phyloP scores from a whole-genome alignment of 345 rosid species.

The Eutrema japonicum region DNA sequence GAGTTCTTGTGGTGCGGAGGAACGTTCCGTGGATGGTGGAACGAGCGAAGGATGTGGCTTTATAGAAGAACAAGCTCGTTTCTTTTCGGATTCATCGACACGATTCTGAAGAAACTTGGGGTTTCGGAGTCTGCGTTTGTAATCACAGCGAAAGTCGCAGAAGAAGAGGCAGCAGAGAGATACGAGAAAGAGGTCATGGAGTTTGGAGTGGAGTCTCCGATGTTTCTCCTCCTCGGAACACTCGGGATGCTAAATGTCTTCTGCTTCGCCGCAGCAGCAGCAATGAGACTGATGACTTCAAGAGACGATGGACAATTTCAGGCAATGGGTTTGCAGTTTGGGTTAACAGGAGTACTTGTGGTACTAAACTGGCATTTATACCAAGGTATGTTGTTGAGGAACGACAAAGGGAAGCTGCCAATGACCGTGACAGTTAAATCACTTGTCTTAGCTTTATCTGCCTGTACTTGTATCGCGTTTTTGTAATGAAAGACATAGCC shows the following conservation, averaged over 20 bases:
- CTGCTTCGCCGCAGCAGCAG: constrained; percentile 42
- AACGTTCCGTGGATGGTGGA: constrained; percentile 75
- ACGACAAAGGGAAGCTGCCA: constrained; percentile 72
- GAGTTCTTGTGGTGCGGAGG: constrained; percentile 66
- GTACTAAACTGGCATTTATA: constrained; percentile 67
- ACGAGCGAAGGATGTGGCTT: constrained; percentile 74
- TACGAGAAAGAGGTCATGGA: constrained; percentile 69
- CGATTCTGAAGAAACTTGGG: constrained; percentile 51
- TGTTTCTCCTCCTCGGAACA: constrained; percentile 62
- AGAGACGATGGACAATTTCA: constrained; percentile 7
- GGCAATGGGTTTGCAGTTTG: constrained; percentile 51
- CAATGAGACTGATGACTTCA: constrained; percentile 18
- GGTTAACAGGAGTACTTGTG: constrained; percentile 57
- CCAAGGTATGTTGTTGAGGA: constrained; percentile 59
- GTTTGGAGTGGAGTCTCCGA: constrained; percentile 67
- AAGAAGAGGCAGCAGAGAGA: constrained; percentile 56
- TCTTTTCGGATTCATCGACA: constrained; percentile 61
- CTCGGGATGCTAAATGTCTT: constrained; percentile 63
- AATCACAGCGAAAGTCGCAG: constrained; percentile 68
- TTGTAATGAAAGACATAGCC: not conserved
- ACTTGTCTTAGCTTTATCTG: constrained; percentile 44
- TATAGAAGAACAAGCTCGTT: constrained; percentile 75
- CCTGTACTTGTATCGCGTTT: constrained; percentile 37
- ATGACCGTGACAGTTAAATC: constrained; percentile 48
- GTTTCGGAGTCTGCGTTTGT: constrained; percentile 55